Conservation (phyloP, 1,284 basidiomycete species). For the Rhizoctonia solani region DNA sequence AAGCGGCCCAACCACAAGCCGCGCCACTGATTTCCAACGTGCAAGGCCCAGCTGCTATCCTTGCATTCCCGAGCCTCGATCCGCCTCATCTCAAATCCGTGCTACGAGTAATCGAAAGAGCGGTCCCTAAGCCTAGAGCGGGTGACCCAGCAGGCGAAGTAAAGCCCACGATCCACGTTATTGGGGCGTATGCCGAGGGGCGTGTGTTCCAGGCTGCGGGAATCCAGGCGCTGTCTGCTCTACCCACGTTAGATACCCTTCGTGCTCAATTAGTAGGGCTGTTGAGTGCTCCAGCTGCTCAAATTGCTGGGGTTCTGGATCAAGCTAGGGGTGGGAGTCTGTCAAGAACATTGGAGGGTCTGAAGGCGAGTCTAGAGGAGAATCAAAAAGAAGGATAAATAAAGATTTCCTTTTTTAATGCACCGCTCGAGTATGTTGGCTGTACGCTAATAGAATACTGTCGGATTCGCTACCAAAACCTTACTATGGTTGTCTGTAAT, state of each 20-base stretch:
- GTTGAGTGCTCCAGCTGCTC: constrained; percentile 68
- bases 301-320: constrained; percentile 68
- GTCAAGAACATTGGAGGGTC: constrained; percentile 74
- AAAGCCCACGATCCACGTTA: constrained; percentile 53
- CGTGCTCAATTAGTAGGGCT: constrained; percentile 75
- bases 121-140: constrained; percentile 52
- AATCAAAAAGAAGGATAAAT: constrained; percentile 41
- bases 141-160: constrained; percentile 48
- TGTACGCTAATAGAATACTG: too few species aligned
- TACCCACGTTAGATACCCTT: constrained; percentile 72
- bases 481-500: too few species aligned
- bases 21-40: constrained; percentile 40
- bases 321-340: constrained; percentile 74
- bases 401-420: not conserved
- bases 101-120: constrained; percentile 67
- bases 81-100: constrained; percentile 70
- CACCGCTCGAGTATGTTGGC: not conserved
- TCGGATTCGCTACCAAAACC: too few species aligned
- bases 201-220: constrained; percentile 62
- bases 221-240: constrained; percentile 62
- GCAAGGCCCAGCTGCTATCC: constrained; percentile 64
- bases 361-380: constrained; percentile 74
- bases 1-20: constrained; percentile 20
- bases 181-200: constrained; percentile 76
- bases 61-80: constrained; percentile 67